Base-by-base conservation (phyloP, 768 basidiomycete species). In the Suillus subaureus region DNA sequence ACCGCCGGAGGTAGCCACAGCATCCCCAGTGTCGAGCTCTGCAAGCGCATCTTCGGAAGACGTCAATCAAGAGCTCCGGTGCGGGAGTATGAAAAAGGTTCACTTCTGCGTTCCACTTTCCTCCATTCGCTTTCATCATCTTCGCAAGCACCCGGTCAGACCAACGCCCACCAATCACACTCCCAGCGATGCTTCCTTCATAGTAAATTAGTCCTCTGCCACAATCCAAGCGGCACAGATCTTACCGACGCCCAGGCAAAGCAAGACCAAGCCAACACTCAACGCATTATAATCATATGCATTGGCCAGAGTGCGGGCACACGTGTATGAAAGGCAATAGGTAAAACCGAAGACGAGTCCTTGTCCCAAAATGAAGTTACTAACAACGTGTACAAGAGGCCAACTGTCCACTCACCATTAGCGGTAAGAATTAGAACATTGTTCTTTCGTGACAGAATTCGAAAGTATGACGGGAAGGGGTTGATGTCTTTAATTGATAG, bases 281-380 rank as follows among this genome's bases (percentile, higher is more conserved):
- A 96, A 79, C 0, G 94, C 79, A 55, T 85, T 80, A 74, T 90
- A 94, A 35, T 81, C 72, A 70, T 96, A 96, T 4, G 81, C 75
- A 28, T 77, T 73, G 8, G 80, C 83, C 12, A 96, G 81, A 1
- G 91, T 93, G 64, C 91, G 83, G 9, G 92, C 83, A 12, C 87
- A 87, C 0, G 92, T 92, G 72, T 94, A 96, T 3, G 86, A 79
- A 45, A 96, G 81, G 51, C 85, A 81, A 74, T 90, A 95, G 45
- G 81, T 84, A 61, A 88, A 89, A 0, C 88, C 90, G 70, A 91
- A 96, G 11, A 89, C 77, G 26, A 92, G 72, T 13, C 90, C 93
- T 89, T 28, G 18, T 28, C 26, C 26, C 49, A 1, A 51, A 68
- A 9, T 33, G 63, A 37, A n/a, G 28, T 77, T 21, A 77, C 11